Percentiles rank a stretch among this genome's conserved stretches.
Evolutionary conservation across 2,329 filamentous ascomycete species (phyloP).

Genomic region (Neofusicoccum parvum): DNA sequence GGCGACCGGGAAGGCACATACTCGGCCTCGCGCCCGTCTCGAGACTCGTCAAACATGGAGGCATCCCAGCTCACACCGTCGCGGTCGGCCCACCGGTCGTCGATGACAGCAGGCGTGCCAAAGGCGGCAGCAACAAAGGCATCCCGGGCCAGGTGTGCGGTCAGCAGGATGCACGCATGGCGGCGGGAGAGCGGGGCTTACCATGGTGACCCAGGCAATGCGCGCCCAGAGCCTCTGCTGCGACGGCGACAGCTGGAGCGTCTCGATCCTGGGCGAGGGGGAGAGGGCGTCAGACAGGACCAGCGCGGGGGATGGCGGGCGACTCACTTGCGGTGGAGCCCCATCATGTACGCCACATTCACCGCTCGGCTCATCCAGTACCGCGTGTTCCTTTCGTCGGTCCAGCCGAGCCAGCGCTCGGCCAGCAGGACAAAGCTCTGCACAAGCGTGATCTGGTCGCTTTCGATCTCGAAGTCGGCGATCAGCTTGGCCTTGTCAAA

Average conservation of each 20-base stretch:
- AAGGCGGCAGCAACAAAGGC: not conserved
- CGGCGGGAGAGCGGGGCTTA: not conserved
- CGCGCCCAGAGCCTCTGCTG: not conserved
- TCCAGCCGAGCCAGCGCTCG: constrained; percentile 15
- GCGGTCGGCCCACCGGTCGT: constrained; percentile 1
- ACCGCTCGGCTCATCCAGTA: constrained; percentile 12
- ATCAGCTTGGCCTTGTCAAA: constrained; percentile 10
- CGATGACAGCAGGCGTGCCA: not conserved
- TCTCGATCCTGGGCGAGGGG: not conserved
- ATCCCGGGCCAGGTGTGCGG: not conserved
- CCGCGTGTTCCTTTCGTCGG: constrained; percentile 11
- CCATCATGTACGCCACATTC: constrained; percentile 6
- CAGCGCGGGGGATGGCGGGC: not conserved
- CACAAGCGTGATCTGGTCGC: constrained; percentile 1
- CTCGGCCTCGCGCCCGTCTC: not conserved
- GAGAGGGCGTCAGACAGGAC: too few relatives aligned
- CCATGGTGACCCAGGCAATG: constrained; percentile 5
- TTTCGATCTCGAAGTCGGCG: constrained; percentile 11
- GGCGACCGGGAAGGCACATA: not conserved
- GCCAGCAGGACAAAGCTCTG: constrained; percentile 5
- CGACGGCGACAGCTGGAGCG: not conserved
- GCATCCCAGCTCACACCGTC: not conserved
- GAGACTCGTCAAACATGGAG: not conserved
- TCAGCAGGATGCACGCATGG: not conserved
- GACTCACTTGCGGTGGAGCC: constrained; percentile 1